Evolutionary conservation across 1,284 basidiomycete genomes (phyloP), one percentile per base, ranked within the genome.

Genomic region (Neolentinus lepideus): DNA sequence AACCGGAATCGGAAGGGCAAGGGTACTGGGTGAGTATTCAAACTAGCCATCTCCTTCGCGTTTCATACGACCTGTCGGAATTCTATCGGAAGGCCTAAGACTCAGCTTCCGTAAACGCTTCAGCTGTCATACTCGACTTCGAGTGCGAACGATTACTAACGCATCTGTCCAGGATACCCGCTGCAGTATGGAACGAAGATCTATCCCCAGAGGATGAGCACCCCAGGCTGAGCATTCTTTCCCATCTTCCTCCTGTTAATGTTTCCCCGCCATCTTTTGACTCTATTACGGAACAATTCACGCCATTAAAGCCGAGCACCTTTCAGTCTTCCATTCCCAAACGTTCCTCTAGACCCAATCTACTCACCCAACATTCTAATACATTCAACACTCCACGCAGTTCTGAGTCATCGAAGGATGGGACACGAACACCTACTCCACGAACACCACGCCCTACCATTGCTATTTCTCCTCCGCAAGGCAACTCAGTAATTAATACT

Each of bases 191-290:
- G 38, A 43, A 43, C 38, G 38, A 43, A 43, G 38, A 43, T 21
- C 16, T n/a, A 43, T 43, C 12, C 38, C n/a, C 19, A 16, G 38
- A 21, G 19, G 38, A 43, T 21, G 38, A 43, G 38, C 38, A 43
- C 16, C 38, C 12, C 16, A 3, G 38, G 38, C 16, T 6, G n/a
- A 16, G 21, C 24, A 25, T 50, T 24, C 27, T 21, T 16, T 29
- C 31, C 24, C 21, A 14, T 29, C 29, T 52, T 4, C 51, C 51
- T 31, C 51, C 51, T 21, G 27, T 52, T 14, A 52, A 52, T 24
- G 26, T 52, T 52, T 52, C 51, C 33, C 51, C 51, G 4, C 51
- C 51, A 14, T 50, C 47, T 6, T 29, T 50, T 21, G 14, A 29
- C 24, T 29, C 47, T 19, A 11, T 50, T 10, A 50, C 47, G n/a